phyloP scores from a whole-genome alignment of 306 rosid genomes.

The Macrotyloma uniflorum region DNA sequence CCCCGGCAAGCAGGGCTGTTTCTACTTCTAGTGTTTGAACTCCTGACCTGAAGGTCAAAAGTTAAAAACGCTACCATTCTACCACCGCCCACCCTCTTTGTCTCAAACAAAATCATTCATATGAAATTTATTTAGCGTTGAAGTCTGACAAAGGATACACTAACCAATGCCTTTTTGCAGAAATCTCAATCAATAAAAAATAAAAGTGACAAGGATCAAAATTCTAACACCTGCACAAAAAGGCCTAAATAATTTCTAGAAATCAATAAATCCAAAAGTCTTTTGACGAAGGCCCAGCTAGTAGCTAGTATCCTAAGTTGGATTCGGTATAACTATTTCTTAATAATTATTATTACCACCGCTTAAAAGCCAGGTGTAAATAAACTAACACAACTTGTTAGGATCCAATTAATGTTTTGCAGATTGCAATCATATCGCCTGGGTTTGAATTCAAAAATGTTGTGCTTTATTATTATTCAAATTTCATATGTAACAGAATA shows the following conservation, averaged over 20 bases:
- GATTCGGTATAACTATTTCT: constrained; percentile 3
- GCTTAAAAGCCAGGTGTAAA: not conserved
- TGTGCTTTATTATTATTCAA: not conserved
- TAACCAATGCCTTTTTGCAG: not conserved
- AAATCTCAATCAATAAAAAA: constrained; percentile 13
- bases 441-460: not conserved
- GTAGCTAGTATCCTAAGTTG: constrained; percentile 13
- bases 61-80: not conserved
- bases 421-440: not conserved
- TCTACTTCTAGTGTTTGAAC: not conserved
- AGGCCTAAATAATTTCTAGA: not conserved
- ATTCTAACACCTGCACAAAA: not conserved
- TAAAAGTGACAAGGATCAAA: not conserved
- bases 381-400: not conserved
- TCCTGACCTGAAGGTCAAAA: not conserved
- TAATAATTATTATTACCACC: not conserved
- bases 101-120: not conserved
- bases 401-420: not conserved
- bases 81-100: not conserved
- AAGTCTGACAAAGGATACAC: constrained; percentile 6
- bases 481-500: constrained; percentile 17
- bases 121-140: not conserved
- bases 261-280: not conserved
- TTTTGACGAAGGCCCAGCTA: not conserved
- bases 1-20: not conserved